phyloP scores from a whole-genome alignment of 2,329 filamentous ascomycete species.

The Aureobasidium sp. region DNA sequence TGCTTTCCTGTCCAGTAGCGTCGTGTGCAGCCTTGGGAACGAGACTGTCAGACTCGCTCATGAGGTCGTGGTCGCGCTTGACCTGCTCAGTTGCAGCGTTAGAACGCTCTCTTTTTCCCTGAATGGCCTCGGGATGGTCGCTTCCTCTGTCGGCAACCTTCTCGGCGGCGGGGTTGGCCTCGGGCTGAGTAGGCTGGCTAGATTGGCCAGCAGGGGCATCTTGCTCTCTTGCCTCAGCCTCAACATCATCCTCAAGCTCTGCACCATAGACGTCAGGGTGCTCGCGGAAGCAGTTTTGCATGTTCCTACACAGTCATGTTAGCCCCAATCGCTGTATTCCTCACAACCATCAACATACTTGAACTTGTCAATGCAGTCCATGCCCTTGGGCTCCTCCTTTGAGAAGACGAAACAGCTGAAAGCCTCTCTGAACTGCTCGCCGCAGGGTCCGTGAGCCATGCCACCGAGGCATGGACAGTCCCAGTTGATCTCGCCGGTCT shows the following conservation, averaged over 20 bases:
- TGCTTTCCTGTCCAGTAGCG: slow-evolving; percentile 17
- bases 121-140: slow-evolving; percentile 17
- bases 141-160: slow-evolving; percentile 21
- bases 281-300: slow-evolving; percentile 94
- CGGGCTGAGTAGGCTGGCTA: slow-evolving; percentile 10
- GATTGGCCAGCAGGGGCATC: slow-evolving; percentile 1
- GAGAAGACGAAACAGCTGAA: slow-evolving; percentile 99
- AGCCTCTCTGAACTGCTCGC: slow-evolving; percentile 87
- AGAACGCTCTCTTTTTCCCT: slow-evolving; percentile 24
- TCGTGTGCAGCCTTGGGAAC: slow-evolving; percentile 48
- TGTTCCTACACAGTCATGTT: slow-evolving; percentile 53
- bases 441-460: slow-evolving; percentile 94
- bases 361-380: slow-evolving; percentile 97
- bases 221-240: slow-evolving; percentile 15
- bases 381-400: slow-evolving; percentile 89
- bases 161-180: slow-evolving; percentile 17
- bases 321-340: slow-evolving; percentile 27
- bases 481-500: slow-evolving; percentile 99
- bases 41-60: slow-evolving; percentile 37
- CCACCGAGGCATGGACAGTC: slow-evolving; percentile 95
- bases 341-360: slow-evolving; percentile 57
- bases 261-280: slow-evolving; percentile 90
- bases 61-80: slow-evolving; percentile 25
- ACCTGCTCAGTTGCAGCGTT: slow-evolving; percentile 28
- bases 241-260: slow-evolving; percentile 66